Evolutionary conservation across 371 early-diverging fungal species (phyloP), one percentile per base, ranked within the genome.

Genomic region (Lichtheimia ornata): DNA sequence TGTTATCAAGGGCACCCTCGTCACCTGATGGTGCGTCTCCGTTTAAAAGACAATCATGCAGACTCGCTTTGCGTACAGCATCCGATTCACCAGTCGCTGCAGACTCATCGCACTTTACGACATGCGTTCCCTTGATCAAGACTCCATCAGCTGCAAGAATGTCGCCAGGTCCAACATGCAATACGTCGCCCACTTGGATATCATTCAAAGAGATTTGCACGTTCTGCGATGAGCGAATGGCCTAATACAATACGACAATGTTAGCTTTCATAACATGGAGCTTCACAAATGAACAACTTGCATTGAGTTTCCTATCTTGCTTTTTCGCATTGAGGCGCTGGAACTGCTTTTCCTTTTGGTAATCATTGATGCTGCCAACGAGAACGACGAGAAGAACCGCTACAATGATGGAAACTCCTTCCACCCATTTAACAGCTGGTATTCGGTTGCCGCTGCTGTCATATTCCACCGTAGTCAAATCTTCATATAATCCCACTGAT

Each of bases 81-180:
- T 94, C 90, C 0, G 93, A 88, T 81, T 97, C 97, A 51, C 97
- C 97, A 1, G 96, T 97, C 6, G 94, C 89, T 25, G 92, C 87
- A 5, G 91, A 90, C 68, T 97, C 97, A 70, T 97, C 97, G 71
- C 91, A 91, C 27, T 78, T 84, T 5, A 35, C 35, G 41, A 97
- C 70, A 71, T 92, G 89, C 63, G 89, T 89, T n/a, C 94, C 94
- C 44, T 79, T 74, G 43, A 95, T 76, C 59, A 89, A 85, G 44
- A 97, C 76, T 58, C 95, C 94, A 72, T 98, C 98, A 13, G 90
- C 97, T 1, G 90, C 79, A 40, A 97, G 75, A 53, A 97, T 88
- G 67, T 97, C 97, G 30, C 98, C 98, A 7, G 96, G 92, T 65
- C 96, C 94, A 27, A 98, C 74, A 28, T 86, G 66, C 44, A 97